These are phyloP conservation scores for Vitis cinerea DNA, from an alignment of 164 flowering plant species.

Conservation along the genomic window DNA sequence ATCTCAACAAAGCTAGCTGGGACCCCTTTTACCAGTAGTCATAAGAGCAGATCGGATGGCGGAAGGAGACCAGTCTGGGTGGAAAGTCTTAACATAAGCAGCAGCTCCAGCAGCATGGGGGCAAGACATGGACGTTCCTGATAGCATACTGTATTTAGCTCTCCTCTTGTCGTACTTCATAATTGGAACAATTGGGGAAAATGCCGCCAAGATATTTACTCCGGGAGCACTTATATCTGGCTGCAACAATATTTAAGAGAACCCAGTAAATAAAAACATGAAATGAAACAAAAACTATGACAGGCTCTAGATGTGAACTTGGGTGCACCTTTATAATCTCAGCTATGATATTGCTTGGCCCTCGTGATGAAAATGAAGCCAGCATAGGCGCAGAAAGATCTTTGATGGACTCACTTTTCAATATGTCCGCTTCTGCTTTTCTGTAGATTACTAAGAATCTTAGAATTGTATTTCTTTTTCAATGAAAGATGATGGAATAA, in stretches of 20 bases:
- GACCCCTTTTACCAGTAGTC: slow-evolving; percentile 17
- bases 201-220: slow-evolving; percentile 7
- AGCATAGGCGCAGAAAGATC: slow-evolving; percentile 5
- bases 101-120: slow-evolving; percentile 40
- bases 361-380: slow-evolving; percentile 18
- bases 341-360: slow-evolving; percentile 2
- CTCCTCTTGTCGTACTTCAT: neutral
- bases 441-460: neutral
- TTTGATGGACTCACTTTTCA: slow-evolving; percentile 7
- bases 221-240: slow-evolving; percentile 20
- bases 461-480: neutral
- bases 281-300: neutral
- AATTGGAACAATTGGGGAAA: neutral
- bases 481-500: no score
- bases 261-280: neutral
- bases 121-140: slow-evolving; percentile 45
- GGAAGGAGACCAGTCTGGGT: slow-evolving; percentile 39
- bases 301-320: neutral
- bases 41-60: slow-evolving; percentile 34
- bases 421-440: slow-evolving; percentile 10
- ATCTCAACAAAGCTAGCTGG: no score
- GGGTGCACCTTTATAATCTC: slow-evolving; percentile 11
- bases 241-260: slow-evolving; percentile 4
- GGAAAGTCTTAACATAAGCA: slow-evolving; percentile 38
- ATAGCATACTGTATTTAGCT: slow-evolving; percentile 12